Base-by-base conservation (phyloP, 23 red algal species). In the Gracilaria caudata region DNA sequence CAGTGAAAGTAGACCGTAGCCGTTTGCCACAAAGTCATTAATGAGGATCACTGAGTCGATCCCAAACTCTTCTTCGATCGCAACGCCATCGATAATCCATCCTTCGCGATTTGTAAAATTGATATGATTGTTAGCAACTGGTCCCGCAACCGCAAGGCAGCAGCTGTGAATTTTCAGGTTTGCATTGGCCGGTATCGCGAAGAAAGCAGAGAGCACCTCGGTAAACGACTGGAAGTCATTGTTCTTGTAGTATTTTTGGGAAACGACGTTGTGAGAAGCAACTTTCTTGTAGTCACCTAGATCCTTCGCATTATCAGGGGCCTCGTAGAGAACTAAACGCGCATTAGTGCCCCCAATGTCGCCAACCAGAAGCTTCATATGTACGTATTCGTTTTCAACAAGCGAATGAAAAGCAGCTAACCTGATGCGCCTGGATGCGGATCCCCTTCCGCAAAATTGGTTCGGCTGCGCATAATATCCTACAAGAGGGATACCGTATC, bases 331-430 rank as follows among this genome's bases (percentile, higher is more conserved):
- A 35, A 92, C 83, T 29, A 98, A 55, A 16, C 95, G 90, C 0
- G 95, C 92, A 70, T 98, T 98, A 13, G 96, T 98, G 45, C 96
- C 96, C n/a, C 96, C 96, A 30, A 98, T 92, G 76, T 98, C 96
- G 19, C 96, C 96, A 25, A 84, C 87, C 26, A 98, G 63, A 7
- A 98, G 51, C 33, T 79, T 59, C 85, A 89, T 65, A 25, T 66
- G 49, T 53, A 17, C 41, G 4, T 45, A 10, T 45, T 7, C 10
- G 41, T 10, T 45, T 45, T 45, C 41, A 45, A 45, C 41, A 45
- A 45, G 41, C 41, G n/a, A n/a, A n/a, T n/a, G n/a, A n/a, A n/a
- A n/a, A n/a, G n/a, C n/a, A n/a, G n/a, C n/a, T n/a, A n/a, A n/a
- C n/a, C n/a, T n/a, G n/a, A n/a, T n/a, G n/a, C n/a, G n/a, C n/a